These are phyloP conservation scores for Sclerotinia minor DNA, from an alignment of 2,329 filamentous ascomycete genomes.

Conservation along the genomic window DNA sequence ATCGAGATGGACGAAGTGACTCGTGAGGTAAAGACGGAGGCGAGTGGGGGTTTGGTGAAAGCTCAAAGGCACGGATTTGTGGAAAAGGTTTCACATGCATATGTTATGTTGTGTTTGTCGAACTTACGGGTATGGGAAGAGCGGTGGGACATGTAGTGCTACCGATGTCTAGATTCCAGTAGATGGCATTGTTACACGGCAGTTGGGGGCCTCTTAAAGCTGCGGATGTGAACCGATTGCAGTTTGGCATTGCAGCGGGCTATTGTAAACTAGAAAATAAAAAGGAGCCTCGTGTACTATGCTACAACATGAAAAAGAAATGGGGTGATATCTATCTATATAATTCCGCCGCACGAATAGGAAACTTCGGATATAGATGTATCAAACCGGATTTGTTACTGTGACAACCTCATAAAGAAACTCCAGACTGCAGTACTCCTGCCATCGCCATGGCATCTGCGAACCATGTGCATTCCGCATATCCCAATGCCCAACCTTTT, in stretches of 20 bases:
- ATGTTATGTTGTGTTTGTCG: not conserved
- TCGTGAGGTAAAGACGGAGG: not conserved
- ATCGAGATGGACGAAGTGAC: no score
- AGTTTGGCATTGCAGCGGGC: not conserved
- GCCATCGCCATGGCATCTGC: constrained; percentile 14
- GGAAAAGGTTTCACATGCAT: not conserved
- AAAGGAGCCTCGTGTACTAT: not conserved
- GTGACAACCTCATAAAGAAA: not conserved
- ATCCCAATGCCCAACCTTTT: constrained; percentile 13
- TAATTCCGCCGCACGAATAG: not conserved
- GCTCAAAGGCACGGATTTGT: not conserved
- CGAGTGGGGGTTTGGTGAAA: not conserved
- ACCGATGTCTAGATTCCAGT: constrained; percentile 12
- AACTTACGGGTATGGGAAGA: not conserved
- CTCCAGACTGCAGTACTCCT: constrained; percentile 13
- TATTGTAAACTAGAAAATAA: not conserved
- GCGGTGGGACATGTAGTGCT: not conserved
- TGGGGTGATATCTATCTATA: constrained; percentile 4
- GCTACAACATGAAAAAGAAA: not conserved
- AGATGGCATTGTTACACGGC: constrained; percentile 7
- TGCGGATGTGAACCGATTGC: not conserved
- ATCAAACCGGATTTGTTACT: not conserved
- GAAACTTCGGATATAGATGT: not conserved
- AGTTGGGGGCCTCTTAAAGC: not conserved
- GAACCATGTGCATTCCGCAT: constrained; percentile 6